Conservation (phyloP, 257 asterid genomes). For the Vinca minor region DNA sequence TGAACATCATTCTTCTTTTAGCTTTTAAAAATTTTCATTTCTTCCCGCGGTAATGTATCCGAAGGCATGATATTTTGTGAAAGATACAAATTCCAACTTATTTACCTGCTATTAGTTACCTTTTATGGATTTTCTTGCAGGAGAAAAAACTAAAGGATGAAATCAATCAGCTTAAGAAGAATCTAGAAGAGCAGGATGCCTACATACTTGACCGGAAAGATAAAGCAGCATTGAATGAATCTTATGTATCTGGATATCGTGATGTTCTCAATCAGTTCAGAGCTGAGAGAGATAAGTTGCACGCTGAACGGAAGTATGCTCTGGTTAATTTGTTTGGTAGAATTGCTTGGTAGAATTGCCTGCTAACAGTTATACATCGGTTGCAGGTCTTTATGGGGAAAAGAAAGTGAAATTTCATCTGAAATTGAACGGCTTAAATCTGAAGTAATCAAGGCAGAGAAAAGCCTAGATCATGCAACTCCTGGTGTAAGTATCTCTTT, state of each 20-base stretch:
- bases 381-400: slow-evolving; percentile 78
- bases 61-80: background rate
- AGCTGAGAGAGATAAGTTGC: slow-evolving; percentile 67
- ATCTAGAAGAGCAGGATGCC: slow-evolving; percentile 58
- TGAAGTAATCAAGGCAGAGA: slow-evolving; percentile 88
- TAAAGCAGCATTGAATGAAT: slow-evolving; percentile 52
- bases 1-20: background rate
- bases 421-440: slow-evolving; percentile 79
- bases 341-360: background rate
- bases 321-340: slow-evolving; percentile 12
- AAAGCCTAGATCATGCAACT: slow-evolving; percentile 93
- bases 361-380: slow-evolving; percentile 19
- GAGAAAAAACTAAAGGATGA: slow-evolving; percentile 68
- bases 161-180: slow-evolving; percentile 65
- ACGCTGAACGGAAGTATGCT: slow-evolving; percentile 80
- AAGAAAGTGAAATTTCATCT: slow-evolving; percentile 60
- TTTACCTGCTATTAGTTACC: background rate
- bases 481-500: slow-evolving; percentile 73
- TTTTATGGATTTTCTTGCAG: slow-evolving; percentile 31
- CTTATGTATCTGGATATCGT: slow-evolving; percentile 68
- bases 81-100: background rate
- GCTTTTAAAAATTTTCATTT: background rate
- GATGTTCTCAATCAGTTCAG: slow-evolving; percentile 57
- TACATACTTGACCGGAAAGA: slow-evolving; percentile 55
- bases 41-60: background rate